A percentile compares a stretch with the other conserved stretches of the same genome.
Evolutionary conservation across 768 basidiomycete genomes (phyloP).

Genomic region (Mycena venus): DNA sequence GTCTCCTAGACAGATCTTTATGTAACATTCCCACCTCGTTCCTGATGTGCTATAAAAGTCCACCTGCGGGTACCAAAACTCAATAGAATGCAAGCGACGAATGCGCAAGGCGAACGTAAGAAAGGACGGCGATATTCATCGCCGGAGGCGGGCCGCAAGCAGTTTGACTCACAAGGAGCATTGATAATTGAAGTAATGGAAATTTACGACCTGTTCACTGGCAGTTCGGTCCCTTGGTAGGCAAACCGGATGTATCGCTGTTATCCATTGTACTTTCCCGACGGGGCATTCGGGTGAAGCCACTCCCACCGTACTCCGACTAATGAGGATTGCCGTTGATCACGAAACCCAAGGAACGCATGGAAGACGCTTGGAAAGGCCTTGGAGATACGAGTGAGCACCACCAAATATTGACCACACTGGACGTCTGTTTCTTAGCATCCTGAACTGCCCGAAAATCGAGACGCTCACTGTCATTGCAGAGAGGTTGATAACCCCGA

Average conservation of each 20-base stretch:
- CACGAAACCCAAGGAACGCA: background rate
- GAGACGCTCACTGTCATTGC: background rate
- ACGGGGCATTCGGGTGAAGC: background rate
- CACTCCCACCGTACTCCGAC: background rate
- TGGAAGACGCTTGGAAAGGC: background rate
- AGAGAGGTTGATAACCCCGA: background rate
- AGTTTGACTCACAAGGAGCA: conserved; percentile 1
- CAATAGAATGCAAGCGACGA: conserved; percentile 4
- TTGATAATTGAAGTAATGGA: background rate
- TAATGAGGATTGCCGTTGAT: background rate
- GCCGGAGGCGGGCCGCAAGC: background rate
- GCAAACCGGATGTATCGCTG: background rate
- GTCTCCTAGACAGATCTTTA: conserved; percentile 8
- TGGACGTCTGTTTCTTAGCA: background rate
- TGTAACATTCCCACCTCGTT: background rate
- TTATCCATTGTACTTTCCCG: background rate
- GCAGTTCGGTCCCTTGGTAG: background rate
- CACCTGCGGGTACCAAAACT: conserved; percentile 1
- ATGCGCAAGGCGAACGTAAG: background rate
- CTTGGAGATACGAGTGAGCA: background rate
- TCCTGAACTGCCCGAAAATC: background rate
- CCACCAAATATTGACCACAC: background rate
- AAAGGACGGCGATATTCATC: background rate
- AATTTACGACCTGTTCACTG: background rate
- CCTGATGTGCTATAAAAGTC: too few relatives aligned